Conservation (phyloP, 306 rosid genomes). For the Astragalus membranaceus region DNA sequence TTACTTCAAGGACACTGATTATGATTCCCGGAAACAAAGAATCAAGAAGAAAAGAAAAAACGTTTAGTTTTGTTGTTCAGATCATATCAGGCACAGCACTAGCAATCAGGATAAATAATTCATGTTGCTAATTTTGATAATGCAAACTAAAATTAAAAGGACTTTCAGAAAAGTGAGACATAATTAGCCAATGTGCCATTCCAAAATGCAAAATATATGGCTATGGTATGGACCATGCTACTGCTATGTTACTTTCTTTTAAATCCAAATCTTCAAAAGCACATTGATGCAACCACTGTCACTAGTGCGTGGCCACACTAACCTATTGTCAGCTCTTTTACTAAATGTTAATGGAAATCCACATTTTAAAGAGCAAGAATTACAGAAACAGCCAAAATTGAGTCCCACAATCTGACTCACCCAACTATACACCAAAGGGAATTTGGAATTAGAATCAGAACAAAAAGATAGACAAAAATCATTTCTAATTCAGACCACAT, state of each 20-base stretch:
- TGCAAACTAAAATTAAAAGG: too few relatives aligned
- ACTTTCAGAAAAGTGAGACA: neutral
- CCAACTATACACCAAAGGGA: slow-evolving; percentile 13
- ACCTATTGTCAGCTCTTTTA: neutral
- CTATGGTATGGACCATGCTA: neutral
- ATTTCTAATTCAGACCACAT: slow-evolving; percentile 24
- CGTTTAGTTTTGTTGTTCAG: too few relatives aligned
- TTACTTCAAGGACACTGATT: too few relatives aligned
- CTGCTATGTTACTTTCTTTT: neutral
- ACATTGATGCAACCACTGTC: neutral
- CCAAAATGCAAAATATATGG: neutral
- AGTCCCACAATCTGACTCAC: slow-evolving; percentile 34
- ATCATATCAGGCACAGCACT: too few relatives aligned
- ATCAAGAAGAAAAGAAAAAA: too few relatives aligned
- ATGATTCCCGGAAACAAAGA: too few relatives aligned
- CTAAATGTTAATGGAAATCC: slow-evolving; percentile 19
- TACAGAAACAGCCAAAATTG: slow-evolving; percentile 7
- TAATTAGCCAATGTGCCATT: neutral
- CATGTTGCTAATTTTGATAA: too few relatives aligned
- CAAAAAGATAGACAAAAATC: slow-evolving; percentile 25
- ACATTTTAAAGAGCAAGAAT: neutral
- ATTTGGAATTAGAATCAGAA: slow-evolving; percentile 10
- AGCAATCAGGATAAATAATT: too few relatives aligned
- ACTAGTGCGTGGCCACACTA: slow-evolving; percentile 11
- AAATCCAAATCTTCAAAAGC: neutral